Conservation (phyloP, 495 filamentous ascomycete genomes). For the Pyrenopolyporus hunteri region DNA sequence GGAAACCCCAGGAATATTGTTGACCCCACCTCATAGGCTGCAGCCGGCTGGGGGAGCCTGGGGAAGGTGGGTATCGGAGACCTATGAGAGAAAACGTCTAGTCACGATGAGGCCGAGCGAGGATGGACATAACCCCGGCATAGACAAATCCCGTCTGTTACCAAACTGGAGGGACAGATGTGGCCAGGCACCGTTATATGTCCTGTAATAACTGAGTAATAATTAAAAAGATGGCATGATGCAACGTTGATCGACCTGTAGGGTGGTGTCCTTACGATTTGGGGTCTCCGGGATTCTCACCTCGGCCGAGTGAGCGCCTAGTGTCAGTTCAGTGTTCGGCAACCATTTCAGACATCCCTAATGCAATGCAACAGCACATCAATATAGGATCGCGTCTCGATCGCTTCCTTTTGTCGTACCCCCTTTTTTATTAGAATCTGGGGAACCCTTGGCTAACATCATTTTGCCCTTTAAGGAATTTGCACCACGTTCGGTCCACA, state of each 20-base stretch:
- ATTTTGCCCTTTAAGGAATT: conserved; percentile 13
- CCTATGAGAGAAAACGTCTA: conserved; percentile 12
- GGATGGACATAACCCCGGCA: conserved; percentile 15
- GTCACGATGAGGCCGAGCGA: conserved; percentile 21
- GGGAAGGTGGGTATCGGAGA: conserved; percentile 22
- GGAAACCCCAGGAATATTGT: conserved; percentile 26
- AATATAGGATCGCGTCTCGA: conserved; percentile 34
- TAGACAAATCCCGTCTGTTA: conserved; percentile 19
- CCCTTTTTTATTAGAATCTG: conserved; percentile 38
- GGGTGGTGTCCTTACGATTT: conserved; percentile 13
- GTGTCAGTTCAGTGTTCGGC: conserved; percentile 34
- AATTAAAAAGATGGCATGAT: conserved; percentile 6
- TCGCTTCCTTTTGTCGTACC: conserved; percentile 21
- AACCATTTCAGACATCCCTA: conserved; percentile 37
- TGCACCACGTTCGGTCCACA: neutral
- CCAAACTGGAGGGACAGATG: conserved; percentile 20
- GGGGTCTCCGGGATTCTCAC: conserved; percentile 21
- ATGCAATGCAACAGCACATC: conserved; percentile 33
- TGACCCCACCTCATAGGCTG: conserved; percentile 32
- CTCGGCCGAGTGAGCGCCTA: conserved; percentile 38
- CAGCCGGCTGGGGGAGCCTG: conserved; percentile 6
- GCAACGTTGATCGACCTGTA: conserved; percentile 18
- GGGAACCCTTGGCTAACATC: conserved; percentile 32
- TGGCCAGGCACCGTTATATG: conserved; percentile 19
- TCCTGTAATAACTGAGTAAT: conserved; percentile 36